Evolutionary conservation across 352 stramenopile species (phyloP).

Genomic region (Globisporangium radiosum): DNA sequence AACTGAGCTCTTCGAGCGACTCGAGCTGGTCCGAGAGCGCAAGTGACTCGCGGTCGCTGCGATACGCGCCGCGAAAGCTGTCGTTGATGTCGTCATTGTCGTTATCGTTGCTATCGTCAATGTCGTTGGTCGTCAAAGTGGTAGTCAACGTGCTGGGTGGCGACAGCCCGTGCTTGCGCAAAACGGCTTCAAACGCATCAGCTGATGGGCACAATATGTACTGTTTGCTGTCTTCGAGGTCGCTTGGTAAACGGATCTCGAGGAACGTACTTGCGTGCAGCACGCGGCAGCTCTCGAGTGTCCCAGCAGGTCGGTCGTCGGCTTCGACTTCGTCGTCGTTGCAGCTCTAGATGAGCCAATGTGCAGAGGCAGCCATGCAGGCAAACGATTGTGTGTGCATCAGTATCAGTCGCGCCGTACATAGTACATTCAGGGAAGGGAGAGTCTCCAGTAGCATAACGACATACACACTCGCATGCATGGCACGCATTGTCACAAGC

Average conservation of each 20-base stretch:
- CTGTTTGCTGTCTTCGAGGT: constrained; percentile 66
- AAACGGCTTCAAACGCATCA: constrained; percentile 24
- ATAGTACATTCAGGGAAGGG: neutral
- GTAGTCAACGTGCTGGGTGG: constrained; percentile 16
- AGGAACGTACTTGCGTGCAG: constrained; percentile 46
- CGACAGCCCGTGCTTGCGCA: constrained; percentile 42
- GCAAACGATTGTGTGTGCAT: neutral
- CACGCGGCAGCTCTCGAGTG: constrained; percentile 51
- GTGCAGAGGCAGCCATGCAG: neutral
- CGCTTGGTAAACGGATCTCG: constrained; percentile 23
- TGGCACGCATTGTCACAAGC: neutral
- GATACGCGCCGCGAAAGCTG: constrained; percentile 2
- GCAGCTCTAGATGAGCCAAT: constrained; percentile 33
- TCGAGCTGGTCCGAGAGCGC: constrained; percentile 58
- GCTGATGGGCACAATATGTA: constrained; percentile 55
- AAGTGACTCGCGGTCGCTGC: constrained; percentile 29
- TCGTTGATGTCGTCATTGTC: neutral
- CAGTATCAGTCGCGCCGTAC: neutral
- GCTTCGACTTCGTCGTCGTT: constrained; percentile 73
- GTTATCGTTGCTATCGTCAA: constrained; percentile 14
- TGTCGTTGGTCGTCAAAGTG: constrained; percentile 6
- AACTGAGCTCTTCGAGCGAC: constrained; percentile 69
- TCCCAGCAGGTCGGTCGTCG: constrained; percentile 39
- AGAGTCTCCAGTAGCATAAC: too few species aligned
- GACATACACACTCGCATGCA: neutral